Percentiles rank a stretch among this genome's conserved stretches.
Conservation (phyloP, 2,329 filamentous ascomycete genomes). For the Raffaelea ambrosiae region DNA sequence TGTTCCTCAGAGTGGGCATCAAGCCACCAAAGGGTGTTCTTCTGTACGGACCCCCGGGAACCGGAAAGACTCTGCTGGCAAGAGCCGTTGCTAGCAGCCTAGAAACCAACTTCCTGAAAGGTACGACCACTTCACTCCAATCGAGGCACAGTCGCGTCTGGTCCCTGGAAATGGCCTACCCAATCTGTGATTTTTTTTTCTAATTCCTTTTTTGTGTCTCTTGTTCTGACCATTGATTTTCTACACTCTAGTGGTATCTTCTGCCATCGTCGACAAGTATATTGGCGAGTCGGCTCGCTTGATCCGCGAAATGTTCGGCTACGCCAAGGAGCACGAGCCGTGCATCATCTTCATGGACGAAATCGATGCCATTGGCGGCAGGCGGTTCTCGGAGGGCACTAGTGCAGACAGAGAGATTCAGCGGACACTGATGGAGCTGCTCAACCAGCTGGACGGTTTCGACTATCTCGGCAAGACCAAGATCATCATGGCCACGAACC, state of each 20-base stretch:
- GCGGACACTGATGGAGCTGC: constrained; percentile 93
- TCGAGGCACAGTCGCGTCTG: too few species aligned
- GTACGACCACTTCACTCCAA: constrained; percentile 37
- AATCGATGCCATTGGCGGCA: constrained; percentile 95
- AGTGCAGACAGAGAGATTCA: constrained; percentile 98
- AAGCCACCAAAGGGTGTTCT: constrained; percentile 97
- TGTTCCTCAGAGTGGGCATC: constrained; percentile 94
- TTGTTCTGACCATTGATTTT: neutral
- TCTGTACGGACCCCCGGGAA: constrained; percentile 91
- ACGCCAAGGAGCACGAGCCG: constrained; percentile 97
- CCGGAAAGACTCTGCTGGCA: constrained; percentile 90
- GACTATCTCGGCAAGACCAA: constrained; percentile 99
- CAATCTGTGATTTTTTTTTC: neutral
- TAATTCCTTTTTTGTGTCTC: neutral
- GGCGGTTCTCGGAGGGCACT: constrained; percentile 93
- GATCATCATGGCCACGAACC: constrained; percentile 99
- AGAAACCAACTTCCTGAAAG: constrained; percentile 97
- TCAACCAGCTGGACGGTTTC: constrained; percentile 98
- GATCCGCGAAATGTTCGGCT: constrained; percentile 99
- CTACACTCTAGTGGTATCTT: constrained; percentile 69
- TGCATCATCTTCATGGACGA: constrained; percentile 99
- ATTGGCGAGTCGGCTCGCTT: constrained; percentile 96
- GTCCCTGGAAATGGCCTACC: too few species aligned
- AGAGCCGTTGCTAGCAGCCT: constrained; percentile 92
- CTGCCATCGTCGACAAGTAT: constrained; percentile 98